Conservation (phyloP, 2,329 filamentous ascomycete species). For the Clonostachys rosea region DNA sequence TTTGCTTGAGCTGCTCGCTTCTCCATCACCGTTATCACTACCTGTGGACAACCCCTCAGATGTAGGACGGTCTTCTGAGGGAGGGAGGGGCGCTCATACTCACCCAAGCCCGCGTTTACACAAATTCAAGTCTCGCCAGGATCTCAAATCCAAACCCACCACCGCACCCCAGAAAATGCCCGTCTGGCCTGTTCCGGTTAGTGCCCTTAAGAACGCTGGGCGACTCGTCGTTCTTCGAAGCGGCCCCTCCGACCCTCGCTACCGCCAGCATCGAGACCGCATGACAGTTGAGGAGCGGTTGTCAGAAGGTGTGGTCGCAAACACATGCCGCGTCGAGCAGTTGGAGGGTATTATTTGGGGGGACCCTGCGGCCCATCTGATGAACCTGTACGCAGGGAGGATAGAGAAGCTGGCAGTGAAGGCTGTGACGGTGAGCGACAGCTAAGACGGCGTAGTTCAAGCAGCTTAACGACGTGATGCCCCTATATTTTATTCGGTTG, state of each 20-base stretch:
- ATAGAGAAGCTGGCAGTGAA: constrained; percentile 68
- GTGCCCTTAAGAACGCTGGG: constrained; percentile 66
- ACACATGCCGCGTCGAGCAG: constrained; percentile 62
- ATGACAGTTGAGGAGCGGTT: constrained; percentile 46
- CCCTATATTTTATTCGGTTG: too few relatives aligned
- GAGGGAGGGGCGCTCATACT: neutral
- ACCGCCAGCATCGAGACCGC: constrained; percentile 29
- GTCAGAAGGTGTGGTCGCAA: constrained; percentile 61
- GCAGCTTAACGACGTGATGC: too few relatives aligned
- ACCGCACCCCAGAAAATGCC: constrained; percentile 18
- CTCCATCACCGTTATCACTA: constrained; percentile 40
- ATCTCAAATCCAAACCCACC: constrained; percentile 4
- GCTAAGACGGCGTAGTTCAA: neutral
- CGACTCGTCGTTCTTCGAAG: constrained; percentile 61
- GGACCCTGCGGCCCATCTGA: constrained; percentile 74
- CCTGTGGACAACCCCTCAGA: neutral
- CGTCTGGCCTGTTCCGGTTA: constrained; percentile 61
- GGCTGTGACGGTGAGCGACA: constrained; percentile 24
- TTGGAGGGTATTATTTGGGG: constrained; percentile 72
- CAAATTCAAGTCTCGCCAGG: neutral
- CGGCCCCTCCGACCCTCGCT: constrained; percentile 35
- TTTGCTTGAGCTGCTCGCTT: constrained; percentile 65
- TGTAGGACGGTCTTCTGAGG: neutral
- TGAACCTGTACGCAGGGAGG: constrained; percentile 70
- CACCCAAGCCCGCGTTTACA: neutral